These are phyloP conservation scores for Aspergillus wentii DNA, from an alignment of 495 filamentous ascomycete species.

Conservation along the genomic window DNA sequence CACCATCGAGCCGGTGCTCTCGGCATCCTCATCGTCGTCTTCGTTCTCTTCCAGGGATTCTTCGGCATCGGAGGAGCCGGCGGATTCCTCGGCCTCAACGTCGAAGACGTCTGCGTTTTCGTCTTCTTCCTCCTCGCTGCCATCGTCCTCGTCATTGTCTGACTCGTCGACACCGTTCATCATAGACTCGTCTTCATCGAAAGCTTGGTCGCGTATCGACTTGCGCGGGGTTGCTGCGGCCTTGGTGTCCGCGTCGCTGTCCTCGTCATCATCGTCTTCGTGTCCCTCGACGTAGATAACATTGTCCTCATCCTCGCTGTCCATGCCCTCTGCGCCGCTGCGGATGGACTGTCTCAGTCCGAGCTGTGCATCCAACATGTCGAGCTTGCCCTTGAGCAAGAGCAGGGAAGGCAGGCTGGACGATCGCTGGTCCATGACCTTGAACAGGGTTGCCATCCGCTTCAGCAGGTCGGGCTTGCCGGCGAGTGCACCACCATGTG, in stretches of 20 bases:
- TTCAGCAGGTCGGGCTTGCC: slow-evolving; percentile 73
- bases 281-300: slow-evolving; percentile 87
- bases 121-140: slow-evolving; percentile 34
- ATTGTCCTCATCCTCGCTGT: slow-evolving; percentile 66
- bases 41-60: slow-evolving; percentile 42
- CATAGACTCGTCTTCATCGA: slow-evolving; percentile 44
- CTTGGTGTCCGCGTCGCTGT: slow-evolving; percentile 33
- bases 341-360: slow-evolving; percentile 63
- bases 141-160: slow-evolving; percentile 36
- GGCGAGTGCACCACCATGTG: slow-evolving; percentile 88
- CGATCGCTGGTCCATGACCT: slow-evolving; percentile 80
- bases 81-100: slow-evolving; percentile 42
- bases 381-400: slow-evolving; percentile 86
- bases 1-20: slow-evolving; percentile 38
- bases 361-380: slow-evolving; percentile 85
- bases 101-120: slow-evolving; percentile 38
- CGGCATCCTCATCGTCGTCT: slow-evolving; percentile 35
- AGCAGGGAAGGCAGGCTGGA: slow-evolving; percentile 76
- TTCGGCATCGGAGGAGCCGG: slow-evolving; percentile 43
- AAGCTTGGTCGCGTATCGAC: slow-evolving; percentile 35
- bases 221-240: slow-evolving; percentile 29
- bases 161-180: slow-evolving; percentile 37
- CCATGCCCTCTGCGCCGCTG: slow-evolving; percentile 42
- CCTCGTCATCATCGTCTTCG: slow-evolving; percentile 44
- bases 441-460: slow-evolving; percentile 68